Evolutionary conservation across 768 basidiomycete genomes (phyloP).

Genomic region (Pisolithus orientalis): DNA sequence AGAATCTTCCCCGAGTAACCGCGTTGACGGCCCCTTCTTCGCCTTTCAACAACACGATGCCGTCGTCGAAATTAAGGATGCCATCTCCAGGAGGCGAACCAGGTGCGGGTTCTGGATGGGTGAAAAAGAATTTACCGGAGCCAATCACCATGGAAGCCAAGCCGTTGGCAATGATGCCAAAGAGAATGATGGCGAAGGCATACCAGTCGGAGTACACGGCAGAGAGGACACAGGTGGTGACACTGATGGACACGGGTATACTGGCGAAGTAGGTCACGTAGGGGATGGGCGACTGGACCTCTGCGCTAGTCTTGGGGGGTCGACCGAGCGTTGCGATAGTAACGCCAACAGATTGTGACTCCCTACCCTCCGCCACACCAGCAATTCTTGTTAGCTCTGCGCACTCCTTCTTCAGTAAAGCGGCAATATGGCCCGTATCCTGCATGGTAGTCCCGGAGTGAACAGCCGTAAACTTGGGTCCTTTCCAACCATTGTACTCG

Average conservation of each 20-base stretch:
- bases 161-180: constrained; percentile 28
- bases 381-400: constrained; percentile 2
- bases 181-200: constrained; percentile 21
- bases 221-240: constrained; percentile 17
- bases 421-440: constrained; percentile 24
- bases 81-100: constrained; percentile 23
- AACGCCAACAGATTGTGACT: constrained; percentile 8
- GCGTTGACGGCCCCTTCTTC: constrained; percentile 20
- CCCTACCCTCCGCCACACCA: constrained; percentile 3
- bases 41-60: constrained; percentile 24
- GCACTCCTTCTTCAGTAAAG: constrained; percentile 18
- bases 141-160: constrained; percentile 21
- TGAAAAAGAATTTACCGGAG: constrained; percentile 16
- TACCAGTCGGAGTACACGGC: constrained; percentile 24
- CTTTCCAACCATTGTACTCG: constrained; percentile 18
- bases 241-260: constrained; percentile 21
- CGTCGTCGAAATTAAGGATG: constrained; percentile 13
- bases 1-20: constrained; percentile 25
- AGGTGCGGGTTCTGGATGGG: constrained; percentile 7
- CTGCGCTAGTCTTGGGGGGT: constrained; percentile 1
- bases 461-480: constrained; percentile 22
- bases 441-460: constrained; percentile 21
- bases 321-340: constrained; percentile 12
- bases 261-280: constrained; percentile 1
- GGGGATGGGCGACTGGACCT: not conserved